Conservation (phyloP, 2,329 filamentous ascomycete genomes). For the Eutypella sp. region DNA sequence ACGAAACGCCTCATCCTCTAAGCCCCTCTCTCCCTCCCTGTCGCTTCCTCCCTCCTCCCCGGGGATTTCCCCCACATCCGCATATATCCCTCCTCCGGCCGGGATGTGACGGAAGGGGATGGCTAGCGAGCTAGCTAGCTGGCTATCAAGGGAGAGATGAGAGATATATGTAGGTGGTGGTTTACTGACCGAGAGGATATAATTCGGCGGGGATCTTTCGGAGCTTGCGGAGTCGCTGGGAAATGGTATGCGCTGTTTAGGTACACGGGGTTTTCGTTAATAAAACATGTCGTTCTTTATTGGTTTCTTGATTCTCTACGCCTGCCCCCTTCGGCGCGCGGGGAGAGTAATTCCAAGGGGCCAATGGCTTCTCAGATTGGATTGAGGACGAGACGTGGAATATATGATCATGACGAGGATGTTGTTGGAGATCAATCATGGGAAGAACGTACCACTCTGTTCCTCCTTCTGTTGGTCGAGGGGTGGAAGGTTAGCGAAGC, state of each 20-base stretch:
- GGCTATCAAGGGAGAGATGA: no score
- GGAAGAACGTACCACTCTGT: conserved; percentile 60
- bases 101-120: no score
- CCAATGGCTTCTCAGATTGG: no score
- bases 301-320: conserved; percentile 3
- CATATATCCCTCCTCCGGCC: no score
- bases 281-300: conserved; percentile 14
- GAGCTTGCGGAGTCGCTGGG: conserved; percentile 85
- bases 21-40: neutral
- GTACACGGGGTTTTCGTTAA: no score
- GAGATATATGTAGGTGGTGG: conserved; percentile 25
- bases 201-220: conserved; percentile 91
- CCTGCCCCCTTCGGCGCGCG: conserved; percentile 2
- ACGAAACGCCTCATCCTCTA: neutral
- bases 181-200: conserved; percentile 78
- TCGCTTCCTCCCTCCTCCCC: neutral
- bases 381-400: no score
- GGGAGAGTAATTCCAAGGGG: conserved; percentile 5
- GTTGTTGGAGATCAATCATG: no score
- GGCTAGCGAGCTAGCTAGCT: no score
- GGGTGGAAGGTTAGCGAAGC: conserved; percentile 31
- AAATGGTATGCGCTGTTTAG: conserved; percentile 96
- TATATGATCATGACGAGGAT: no score
- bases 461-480: conserved; percentile 54
- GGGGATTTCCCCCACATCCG: neutral